A percentile compares a stretch with the other conserved stretches of the same genome.
phyloP scores from a whole-genome alignment of 495 filamentous ascomycete genomes.

The Podospora bellae-mahoneyi region DNA sequence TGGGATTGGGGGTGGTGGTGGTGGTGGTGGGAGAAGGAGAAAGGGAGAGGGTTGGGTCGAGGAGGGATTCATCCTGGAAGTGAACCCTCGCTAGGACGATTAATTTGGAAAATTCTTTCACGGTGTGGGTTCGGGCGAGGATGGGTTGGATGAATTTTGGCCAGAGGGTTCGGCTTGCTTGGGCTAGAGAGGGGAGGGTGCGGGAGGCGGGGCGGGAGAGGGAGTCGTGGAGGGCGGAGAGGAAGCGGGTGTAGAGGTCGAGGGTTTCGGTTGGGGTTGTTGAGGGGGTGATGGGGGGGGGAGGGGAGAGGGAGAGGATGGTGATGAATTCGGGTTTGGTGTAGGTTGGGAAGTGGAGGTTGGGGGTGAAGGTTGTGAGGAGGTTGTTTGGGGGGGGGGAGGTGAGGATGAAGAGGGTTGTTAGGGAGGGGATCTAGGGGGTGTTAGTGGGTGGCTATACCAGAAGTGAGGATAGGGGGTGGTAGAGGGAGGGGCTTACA shows the following conservation, averaged over 20 bases:
- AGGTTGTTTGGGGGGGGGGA: slow-evolving; percentile 68
- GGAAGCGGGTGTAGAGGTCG: slow-evolving; percentile 79
- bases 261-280: slow-evolving; percentile 41
- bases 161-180: slow-evolving; percentile 62
- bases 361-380: slow-evolving; percentile 66
- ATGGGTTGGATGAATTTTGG: slow-evolving; percentile 65
- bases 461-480: not conserved
- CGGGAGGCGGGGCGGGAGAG: slow-evolving; percentile 62
- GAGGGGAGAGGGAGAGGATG: slow-evolving; percentile 57
- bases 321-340: slow-evolving; percentile 70
- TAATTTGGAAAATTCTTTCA: slow-evolving; percentile 78
- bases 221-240: slow-evolving; percentile 69
- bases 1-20: slow-evolving; percentile 11
- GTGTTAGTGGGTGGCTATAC: slow-evolving; percentile 19
- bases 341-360: slow-evolving; percentile 84
- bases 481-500: slow-evolving; percentile 14
- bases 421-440: slow-evolving; percentile 72
- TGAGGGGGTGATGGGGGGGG: slow-evolving; percentile 37
- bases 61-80: slow-evolving; percentile 70
- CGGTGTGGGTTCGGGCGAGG: slow-evolving; percentile 57
- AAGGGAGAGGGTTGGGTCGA: slow-evolving; percentile 65
- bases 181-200: slow-evolving; percentile 58
- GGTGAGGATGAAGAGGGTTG: slow-evolving; percentile 72
- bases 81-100: slow-evolving; percentile 68
- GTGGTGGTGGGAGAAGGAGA: slow-evolving; percentile 28